Evolutionary conservation across 768 basidiomycete genomes (phyloP).

Genomic region (Macrolepiota fuliginosa): DNA sequence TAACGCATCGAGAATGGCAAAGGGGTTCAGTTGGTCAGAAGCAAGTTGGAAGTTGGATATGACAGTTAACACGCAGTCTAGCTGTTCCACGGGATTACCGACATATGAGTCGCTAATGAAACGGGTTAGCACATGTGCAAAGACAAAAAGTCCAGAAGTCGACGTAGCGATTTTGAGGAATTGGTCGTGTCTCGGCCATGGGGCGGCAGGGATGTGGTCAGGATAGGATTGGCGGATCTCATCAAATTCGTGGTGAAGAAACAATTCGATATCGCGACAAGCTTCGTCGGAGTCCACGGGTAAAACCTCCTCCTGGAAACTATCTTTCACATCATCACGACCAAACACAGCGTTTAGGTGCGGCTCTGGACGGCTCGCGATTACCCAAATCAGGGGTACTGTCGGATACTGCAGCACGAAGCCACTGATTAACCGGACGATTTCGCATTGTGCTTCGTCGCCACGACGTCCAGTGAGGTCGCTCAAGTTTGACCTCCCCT

Average conservation of each 20-base stretch:
- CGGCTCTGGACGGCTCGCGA: constrained; percentile 26
- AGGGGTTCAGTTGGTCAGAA: background rate
- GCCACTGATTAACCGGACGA: constrained; percentile 14
- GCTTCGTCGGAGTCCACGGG: constrained; percentile 15
- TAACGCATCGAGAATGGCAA: constrained; percentile 7
- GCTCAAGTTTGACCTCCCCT: too few relatives aligned
- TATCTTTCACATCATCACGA: background rate
- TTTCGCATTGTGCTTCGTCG: constrained; percentile 12
- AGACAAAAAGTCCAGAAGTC: constrained; percentile 25
- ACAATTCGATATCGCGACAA: constrained; percentile 18
- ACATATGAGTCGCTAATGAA: constrained; percentile 17
- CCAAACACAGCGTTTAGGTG: constrained; percentile 18
- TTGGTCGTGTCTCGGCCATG: constrained; percentile 19
- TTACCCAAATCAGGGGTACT: constrained; percentile 21
- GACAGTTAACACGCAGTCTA: constrained; percentile 6
- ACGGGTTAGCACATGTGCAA: constrained; percentile 20
- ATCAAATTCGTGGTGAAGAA: constrained; percentile 14
- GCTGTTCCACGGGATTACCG: constrained; percentile 4
- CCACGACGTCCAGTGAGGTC: background rate
- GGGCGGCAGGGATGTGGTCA: background rate
- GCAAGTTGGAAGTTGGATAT: background rate
- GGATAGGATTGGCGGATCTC: constrained; percentile 10
- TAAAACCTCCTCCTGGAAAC: constrained; percentile 1
- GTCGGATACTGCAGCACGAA: background rate
- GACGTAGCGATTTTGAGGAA: constrained; percentile 17